Evolutionary conservation across 1,284 basidiomycete species (phyloP), one percentile per base, ranked within the genome.

Genomic region (Sanguinoderma infundibulare): DNA sequence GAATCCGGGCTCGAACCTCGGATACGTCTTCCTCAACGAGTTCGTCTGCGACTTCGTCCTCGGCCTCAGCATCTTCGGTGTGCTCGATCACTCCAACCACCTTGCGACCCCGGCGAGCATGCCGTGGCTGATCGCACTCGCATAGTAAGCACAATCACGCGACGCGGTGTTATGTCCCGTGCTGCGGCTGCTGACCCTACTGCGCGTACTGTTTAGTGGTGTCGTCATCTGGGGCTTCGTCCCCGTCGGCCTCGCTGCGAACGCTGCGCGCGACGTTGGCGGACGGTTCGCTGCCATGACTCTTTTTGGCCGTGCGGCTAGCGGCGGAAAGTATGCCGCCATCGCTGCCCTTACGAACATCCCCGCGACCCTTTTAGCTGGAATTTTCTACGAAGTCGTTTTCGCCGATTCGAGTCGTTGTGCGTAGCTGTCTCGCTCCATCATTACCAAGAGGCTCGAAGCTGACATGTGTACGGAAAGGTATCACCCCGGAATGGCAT

Each of bases 31-130:
- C 68, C 70, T 90, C 56, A 90, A 89, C 70, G 89, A 91, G 64
- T 88, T 89, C 65, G 76, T 87, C 47, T 82, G 79, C 52, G 90
- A 91, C 70, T 81, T 89, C 67, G 77, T 92, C 62, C 73, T 94
- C 39, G 87, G 77, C 5, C 71, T 87, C 9, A 75, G 79, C 39
- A 85, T 89, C 63, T 87, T 85, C 73, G 81, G 81, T 9, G 76
- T 75, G 64, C 70, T 87, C 22, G 88, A 91, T 69, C 85, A 87
- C 5, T 84, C 87, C 12, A 90, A 88, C 70, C 73, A 82, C 54
- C 71, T 88, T 52, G 72, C 85, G 39, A 82, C 87, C 12, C 87
- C 89, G 2, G 68, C 78, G 5, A 70, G 77, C 14, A 80, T 75
- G 14, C 87, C 87, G 0, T 81, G 83, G 72, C 67, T 86, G 42